These are phyloP conservation scores for Chrysophaeum taylorii DNA, from an alignment of 352 stramenopile species.

Conservation along the genomic window DNA sequence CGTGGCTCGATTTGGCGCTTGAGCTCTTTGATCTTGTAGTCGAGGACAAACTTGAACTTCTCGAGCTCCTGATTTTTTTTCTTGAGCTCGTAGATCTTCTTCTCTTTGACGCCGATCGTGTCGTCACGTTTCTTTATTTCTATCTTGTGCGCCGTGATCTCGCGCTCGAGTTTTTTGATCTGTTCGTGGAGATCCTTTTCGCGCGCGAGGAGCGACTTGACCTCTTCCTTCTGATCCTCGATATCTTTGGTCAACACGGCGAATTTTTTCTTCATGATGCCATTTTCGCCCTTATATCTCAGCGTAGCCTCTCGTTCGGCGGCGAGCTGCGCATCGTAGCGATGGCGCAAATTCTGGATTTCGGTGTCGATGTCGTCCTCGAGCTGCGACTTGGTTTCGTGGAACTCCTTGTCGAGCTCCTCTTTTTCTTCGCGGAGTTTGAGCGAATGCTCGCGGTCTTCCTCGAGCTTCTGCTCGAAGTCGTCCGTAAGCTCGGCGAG, in stretches of 20 bases:
- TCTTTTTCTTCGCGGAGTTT: slow-evolving; percentile 37
- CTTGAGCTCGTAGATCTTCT: slow-evolving; percentile 89
- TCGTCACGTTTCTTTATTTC: slow-evolving; percentile 79
- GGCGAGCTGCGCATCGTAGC: slow-evolving; percentile 75
- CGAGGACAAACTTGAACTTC: slow-evolving; percentile 92
- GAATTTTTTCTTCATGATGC: slow-evolving; percentile 93
- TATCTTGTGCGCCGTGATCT: slow-evolving; percentile 75
- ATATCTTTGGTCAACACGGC: slow-evolving; percentile 80
- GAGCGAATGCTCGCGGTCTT: slow-evolving; percentile 34
- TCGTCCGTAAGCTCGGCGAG: slow-evolving; percentile 61
- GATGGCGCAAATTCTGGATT: slow-evolving; percentile 73
- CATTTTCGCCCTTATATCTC: slow-evolving; percentile 84
- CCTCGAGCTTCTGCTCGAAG: slow-evolving; percentile 60
- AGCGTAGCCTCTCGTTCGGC: slow-evolving; percentile 75
- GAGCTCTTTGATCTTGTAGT: slow-evolving; percentile 93
- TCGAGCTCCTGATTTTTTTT: slow-evolving; percentile 90
- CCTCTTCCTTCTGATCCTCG: slow-evolving; percentile 85
- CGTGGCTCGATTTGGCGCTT: slow-evolving; percentile 88
- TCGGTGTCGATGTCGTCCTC: slow-evolving; percentile 85
- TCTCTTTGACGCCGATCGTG: slow-evolving; percentile 88
- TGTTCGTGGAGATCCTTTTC: slow-evolving; percentile 78
- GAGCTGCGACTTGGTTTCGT: slow-evolving; percentile 67
- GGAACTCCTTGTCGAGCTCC: slow-evolving; percentile 41
- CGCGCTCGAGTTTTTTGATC: slow-evolving; percentile 76
- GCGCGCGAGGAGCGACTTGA: slow-evolving; percentile 72